Percentiles rank a stretch among this genome's conserved stretches.
Conservation (phyloP, 495 filamentous ascomycete species). For the Talaromyces ruber region DNA sequence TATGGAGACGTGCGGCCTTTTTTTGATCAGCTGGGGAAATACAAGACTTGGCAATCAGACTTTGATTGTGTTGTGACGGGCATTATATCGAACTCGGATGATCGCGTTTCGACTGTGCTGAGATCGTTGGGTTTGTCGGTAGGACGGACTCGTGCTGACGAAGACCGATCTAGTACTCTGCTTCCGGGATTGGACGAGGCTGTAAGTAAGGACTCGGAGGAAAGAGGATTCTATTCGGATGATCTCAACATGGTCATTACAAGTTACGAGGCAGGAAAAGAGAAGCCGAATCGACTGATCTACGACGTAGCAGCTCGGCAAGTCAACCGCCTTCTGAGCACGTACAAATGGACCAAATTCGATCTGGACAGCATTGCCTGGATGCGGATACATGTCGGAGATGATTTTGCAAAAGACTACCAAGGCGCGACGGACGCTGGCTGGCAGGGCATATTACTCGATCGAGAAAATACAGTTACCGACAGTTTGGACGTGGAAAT, state of each 20-base stretch:
- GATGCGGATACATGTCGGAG: slow-evolving; percentile 57
- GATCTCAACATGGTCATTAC: slow-evolving; percentile 61
- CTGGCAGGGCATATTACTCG: slow-evolving; percentile 51
- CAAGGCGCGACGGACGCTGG: slow-evolving; percentile 50
- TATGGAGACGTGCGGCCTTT: slow-evolving; percentile 45
- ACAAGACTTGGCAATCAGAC: slow-evolving; percentile 6
- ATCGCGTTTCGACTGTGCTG: slow-evolving; percentile 55
- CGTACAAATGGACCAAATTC: neutral
- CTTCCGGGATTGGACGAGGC: slow-evolving; percentile 35
- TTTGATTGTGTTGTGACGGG: slow-evolving; percentile 45
- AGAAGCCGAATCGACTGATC: slow-evolving; percentile 57
- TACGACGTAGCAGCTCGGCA: slow-evolving; percentile 51
- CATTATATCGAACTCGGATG: slow-evolving; percentile 71
- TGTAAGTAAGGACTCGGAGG: neutral
- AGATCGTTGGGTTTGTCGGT: slow-evolving; percentile 52
- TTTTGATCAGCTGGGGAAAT: slow-evolving; percentile 32
- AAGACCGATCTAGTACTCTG: slow-evolving; percentile 20
- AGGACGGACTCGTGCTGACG: slow-evolving; percentile 26
- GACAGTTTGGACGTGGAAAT: slow-evolving; percentile 8
- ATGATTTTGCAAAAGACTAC: slow-evolving; percentile 57
- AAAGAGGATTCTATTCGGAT: slow-evolving; percentile 3
- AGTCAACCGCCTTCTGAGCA: neutral
- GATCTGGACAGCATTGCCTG: slow-evolving; percentile 18
- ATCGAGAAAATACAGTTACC: slow-evolving; percentile 18
- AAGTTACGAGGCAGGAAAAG: slow-evolving; percentile 64